Percentiles rank a stretch among this genome's conserved stretches.
Evolutionary conservation across 2,329 filamentous ascomycete species (phyloP).

Genomic region (Arthrobotrys entomopaga): DNA sequence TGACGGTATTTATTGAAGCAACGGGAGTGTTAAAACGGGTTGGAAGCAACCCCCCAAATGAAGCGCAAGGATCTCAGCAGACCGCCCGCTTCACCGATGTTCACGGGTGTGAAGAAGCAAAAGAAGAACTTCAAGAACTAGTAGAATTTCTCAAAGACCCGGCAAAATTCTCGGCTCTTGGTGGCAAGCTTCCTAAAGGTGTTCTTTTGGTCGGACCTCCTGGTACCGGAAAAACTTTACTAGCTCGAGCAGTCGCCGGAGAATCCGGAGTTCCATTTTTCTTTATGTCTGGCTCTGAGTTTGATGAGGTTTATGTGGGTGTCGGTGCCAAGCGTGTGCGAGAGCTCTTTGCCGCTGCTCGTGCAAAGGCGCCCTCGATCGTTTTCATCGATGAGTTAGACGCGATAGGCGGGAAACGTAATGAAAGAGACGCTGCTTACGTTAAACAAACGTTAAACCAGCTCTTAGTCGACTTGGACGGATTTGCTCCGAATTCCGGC

Average conservation of each 20-base stretch:
- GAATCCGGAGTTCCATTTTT: conserved; percentile 99
- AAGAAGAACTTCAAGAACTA: conserved; percentile 95
- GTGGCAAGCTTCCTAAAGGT: conserved; percentile 96
- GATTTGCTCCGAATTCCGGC: conserved; percentile 92
- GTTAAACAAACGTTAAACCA: conserved; percentile 98
- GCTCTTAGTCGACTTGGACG: conserved; percentile 93
- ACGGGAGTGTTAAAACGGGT: conserved; percentile 83
- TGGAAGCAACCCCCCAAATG: conserved; percentile 75
- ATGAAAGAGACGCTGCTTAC: conserved; percentile 91
- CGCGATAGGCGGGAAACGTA: conserved; percentile 92
- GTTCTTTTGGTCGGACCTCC: conserved; percentile 94
- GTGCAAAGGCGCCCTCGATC: conserved; percentile 86
- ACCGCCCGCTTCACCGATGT: conserved; percentile 92
- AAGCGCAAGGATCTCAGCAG: conserved; percentile 92
- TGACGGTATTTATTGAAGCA: conserved; percentile 84
- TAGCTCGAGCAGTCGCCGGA: conserved; percentile 93
- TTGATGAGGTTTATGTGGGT: conserved; percentile 97
- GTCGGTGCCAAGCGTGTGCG: conserved; percentile 96
- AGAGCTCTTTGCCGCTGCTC: conserved; percentile 86
- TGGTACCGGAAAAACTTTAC: conserved; percentile 95
- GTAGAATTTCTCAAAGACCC: conserved; percentile 96
- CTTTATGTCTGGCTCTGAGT: conserved; percentile 99
- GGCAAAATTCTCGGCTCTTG: conserved; percentile 89
- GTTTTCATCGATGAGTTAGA: conserved; percentile 96
- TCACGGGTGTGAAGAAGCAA: conserved; percentile 96